These are phyloP conservation scores for Quercus tomentella DNA, from an alignment of 331 rosid species.

Conservation along the genomic window DNA sequence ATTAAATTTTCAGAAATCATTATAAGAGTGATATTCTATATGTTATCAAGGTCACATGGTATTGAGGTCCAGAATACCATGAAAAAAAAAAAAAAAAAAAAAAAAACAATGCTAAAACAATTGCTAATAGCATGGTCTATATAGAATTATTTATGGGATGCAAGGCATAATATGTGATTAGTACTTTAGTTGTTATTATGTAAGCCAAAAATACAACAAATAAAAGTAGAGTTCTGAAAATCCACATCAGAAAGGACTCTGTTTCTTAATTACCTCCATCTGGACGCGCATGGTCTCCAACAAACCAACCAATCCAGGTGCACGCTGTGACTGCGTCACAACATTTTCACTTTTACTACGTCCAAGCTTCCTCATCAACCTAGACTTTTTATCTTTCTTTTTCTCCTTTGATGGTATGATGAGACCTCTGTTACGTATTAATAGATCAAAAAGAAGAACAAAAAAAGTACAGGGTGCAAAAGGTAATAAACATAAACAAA, in stretches of 20 bases:
- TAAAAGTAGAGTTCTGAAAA: neutral
- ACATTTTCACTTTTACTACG: constrained; percentile 87
- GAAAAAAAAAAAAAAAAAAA: neutral
- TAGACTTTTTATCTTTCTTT: constrained; percentile 86
- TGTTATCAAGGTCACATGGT: neutral
- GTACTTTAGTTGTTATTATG: neutral
- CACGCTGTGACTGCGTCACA: constrained; percentile 66
- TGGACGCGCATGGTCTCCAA: constrained; percentile 96
- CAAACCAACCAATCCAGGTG: constrained; percentile 86
- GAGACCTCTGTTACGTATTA: constrained; percentile 64
- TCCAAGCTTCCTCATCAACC: constrained; percentile 88
- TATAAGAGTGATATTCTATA: neutral
- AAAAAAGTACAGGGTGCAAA: constrained; percentile 8
- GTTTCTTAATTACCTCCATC: constrained; percentile 69
- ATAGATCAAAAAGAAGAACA: neutral
- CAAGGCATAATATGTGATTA: neutral
- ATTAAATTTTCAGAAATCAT: neutral
- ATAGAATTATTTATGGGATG: neutral
- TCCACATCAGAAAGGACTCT: neutral
- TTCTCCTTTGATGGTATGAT: constrained; percentile 93
- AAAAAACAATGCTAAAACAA: neutral
- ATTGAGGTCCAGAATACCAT: neutral
- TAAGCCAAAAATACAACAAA: neutral
- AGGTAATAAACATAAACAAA: neutral
- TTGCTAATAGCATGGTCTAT: neutral